Evolutionary conservation across 2,329 filamentous ascomycete species (phyloP), one percentile per base, ranked within the genome.

Genomic region (Ceratocystiopsis brevicomis): DNA sequence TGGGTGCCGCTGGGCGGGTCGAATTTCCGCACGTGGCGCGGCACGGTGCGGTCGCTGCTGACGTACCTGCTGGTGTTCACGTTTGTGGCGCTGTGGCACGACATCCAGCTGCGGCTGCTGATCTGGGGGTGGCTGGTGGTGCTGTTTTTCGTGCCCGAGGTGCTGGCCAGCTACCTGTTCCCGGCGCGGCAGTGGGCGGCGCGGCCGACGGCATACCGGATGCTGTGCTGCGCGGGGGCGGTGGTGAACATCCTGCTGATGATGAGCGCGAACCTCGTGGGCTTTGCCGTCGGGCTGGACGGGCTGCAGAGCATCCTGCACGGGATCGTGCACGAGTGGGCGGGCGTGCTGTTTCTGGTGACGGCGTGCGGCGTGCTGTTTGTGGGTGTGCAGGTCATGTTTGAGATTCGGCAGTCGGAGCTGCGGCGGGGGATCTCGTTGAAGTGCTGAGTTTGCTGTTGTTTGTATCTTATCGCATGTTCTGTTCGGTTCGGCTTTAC

Each of bases 121-220:
- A 80, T 93, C 59, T 98, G 90, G 90, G 88, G 90, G 25, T 98
- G 90, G 90, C 69, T 98, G 36, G 76, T 98, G 49, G 87, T 92
- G 0, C 63, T 96, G 19, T 98, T 98, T 61, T 84, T 98, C 59
- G 58, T 95, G 8, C 90, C 90, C 0, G 90, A 98, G 64, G 73
- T 88, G 52, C 63, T 81, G 9, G 85, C 76, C 0, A 66, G 67
- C 0, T 64, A 75, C 36, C 46, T 87, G 0, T 93, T 98, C 58
- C 87, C 88, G 0, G 57, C 69, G 42, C 68, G 67, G 37, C 76
- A 73, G 51, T 96, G 81, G 76, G 75, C 76, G 52, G 62, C 67
- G 18, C 64, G 68, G 0, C 82, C 83, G 2, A 80, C 76, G 41
- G 59, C 71, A 3, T 95, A 94, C 57, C 74, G 90, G 21, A 71